These are phyloP conservation scores for Nicotiana rustica DNA, from an alignment of 305 asterid species.

Conservation along the genomic window DNA sequence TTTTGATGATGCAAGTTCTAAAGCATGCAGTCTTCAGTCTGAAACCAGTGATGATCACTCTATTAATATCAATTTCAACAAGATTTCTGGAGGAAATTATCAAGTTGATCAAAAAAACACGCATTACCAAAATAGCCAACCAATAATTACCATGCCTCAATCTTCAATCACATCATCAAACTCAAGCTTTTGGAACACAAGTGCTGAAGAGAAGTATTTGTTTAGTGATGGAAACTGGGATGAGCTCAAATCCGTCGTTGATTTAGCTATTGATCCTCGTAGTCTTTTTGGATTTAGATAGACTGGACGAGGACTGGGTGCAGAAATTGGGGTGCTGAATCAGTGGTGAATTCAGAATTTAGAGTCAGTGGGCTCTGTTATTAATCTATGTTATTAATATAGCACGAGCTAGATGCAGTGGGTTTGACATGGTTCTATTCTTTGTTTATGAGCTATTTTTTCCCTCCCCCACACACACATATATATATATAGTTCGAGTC, in stretches of 20 bases:
- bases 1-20: conserved; percentile 39
- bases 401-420: neutral
- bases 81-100: neutral
- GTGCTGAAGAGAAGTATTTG: conserved; percentile 16
- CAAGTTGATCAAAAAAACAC: neutral
- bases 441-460: neutral
- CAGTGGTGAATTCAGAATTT: neutral
- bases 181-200: conserved; percentile 33
- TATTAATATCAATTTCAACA: neutral
- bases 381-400: neutral
- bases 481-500: neutral
- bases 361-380: neutral
- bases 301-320: neutral
- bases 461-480: neutral
- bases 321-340: neutral
- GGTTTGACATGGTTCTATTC: neutral
- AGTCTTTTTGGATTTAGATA: conserved; percentile 25
- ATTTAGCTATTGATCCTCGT: conserved; percentile 33
- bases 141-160: neutral
- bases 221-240: conserved; percentile 39
- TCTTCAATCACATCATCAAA: conserved; percentile 32
- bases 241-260: conserved; percentile 43
- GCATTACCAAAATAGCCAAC: neutral
- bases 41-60: conserved; percentile 24
- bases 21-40: conserved; percentile 41